Conservation (phyloP, 768 basidiomycete species). For the Hericium alpestre region DNA sequence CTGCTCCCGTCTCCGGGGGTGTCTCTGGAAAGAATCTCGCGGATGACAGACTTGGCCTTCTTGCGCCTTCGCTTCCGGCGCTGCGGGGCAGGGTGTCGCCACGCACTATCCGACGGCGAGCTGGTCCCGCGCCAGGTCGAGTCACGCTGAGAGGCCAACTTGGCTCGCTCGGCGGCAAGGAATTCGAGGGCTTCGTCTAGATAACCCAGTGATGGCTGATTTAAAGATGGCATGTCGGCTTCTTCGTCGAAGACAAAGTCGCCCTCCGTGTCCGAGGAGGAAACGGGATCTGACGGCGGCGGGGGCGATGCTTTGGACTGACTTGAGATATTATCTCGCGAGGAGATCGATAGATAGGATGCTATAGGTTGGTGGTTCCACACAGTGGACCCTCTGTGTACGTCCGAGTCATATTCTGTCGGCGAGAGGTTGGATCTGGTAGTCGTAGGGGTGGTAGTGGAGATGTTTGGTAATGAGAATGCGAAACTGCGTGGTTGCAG, state of each 20-base stretch:
- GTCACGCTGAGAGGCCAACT: constrained; percentile 34
- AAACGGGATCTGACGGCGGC: constrained; percentile 12
- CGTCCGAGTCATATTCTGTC: constrained; percentile 30
- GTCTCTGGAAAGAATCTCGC: constrained; percentile 6
- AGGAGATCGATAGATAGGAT: constrained; percentile 39
- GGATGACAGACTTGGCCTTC: constrained; percentile 13
- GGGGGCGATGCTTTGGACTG: constrained; percentile 9
- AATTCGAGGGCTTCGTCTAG: constrained; percentile 70
- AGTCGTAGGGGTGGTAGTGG: constrained; percentile 14
- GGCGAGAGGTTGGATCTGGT: constrained; percentile 20
- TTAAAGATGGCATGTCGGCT: constrained; percentile 3
- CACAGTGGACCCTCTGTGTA: constrained; percentile 42
- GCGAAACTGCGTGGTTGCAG: constrained; percentile 33
- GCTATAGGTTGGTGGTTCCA: constrained; percentile 53
- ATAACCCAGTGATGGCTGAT: constrained; percentile 59
- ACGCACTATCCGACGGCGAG: constrained; percentile 11
- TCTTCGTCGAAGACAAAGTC: constrained; percentile 15
- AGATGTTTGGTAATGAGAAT: constrained; percentile 8
- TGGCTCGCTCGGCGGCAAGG: constrained; percentile 58
- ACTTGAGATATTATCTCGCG: constrained; percentile 10
- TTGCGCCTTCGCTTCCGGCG: constrained; percentile 27
- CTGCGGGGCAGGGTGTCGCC: constrained; percentile 8
- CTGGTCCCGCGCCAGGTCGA: constrained; percentile 10
- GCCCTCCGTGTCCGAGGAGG: constrained; percentile 15
- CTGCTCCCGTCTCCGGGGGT: constrained; percentile 3